phyloP scores from a whole-genome alignment of 2,329 filamentous ascomycete genomes.

The Mariannaea sp. region DNA sequence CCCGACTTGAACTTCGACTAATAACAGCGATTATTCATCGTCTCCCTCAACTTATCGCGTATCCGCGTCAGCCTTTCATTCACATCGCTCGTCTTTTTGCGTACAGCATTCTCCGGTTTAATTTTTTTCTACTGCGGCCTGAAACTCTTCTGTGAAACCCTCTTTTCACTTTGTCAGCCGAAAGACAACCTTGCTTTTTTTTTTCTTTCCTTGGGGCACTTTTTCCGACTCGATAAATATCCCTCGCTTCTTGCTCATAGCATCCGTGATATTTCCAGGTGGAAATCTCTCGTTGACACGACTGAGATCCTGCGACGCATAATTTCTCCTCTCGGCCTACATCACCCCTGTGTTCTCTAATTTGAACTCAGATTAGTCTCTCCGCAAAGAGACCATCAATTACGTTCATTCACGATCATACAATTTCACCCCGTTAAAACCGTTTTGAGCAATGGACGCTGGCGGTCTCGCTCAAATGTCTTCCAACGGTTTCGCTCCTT shows the following conservation, averaged over 20 bases:
- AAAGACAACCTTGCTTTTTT: slow-evolving; percentile 32
- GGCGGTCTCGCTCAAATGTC: slow-evolving; percentile 99
- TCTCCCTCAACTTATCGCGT: slow-evolving; percentile 26
- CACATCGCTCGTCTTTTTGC: slow-evolving; percentile 26
- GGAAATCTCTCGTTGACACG: slow-evolving; percentile 27
- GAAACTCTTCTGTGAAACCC: slow-evolving; percentile 26
- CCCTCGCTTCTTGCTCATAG: slow-evolving; percentile 26
- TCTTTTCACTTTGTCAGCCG: slow-evolving; percentile 22
- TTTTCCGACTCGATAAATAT: slow-evolving; percentile 19
- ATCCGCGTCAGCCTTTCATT: slow-evolving; percentile 33
- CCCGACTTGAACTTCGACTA: slow-evolving; percentile 11
- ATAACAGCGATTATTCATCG: slow-evolving; percentile 8
- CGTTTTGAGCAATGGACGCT: slow-evolving; percentile 75
- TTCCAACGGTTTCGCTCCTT: slow-evolving; percentile 77
- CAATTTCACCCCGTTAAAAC: slow-evolving; percentile 24
- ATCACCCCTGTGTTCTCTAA: slow-evolving; percentile 29
- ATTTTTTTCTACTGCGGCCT: slow-evolving; percentile 30
- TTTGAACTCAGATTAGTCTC: slow-evolving; percentile 27
- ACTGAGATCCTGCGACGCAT: slow-evolving; percentile 34
- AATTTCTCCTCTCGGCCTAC: slow-evolving; percentile 32
- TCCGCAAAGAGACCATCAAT: slow-evolving; percentile 23
- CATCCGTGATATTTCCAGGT: slow-evolving; percentile 21
- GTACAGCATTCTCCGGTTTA: slow-evolving; percentile 32
- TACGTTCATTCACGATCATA: slow-evolving; percentile 28
- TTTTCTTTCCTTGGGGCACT: slow-evolving; percentile 29